Conservation (phyloP, 495 filamentous ascomycete genomes). For the Terfezia claveryi region DNA sequence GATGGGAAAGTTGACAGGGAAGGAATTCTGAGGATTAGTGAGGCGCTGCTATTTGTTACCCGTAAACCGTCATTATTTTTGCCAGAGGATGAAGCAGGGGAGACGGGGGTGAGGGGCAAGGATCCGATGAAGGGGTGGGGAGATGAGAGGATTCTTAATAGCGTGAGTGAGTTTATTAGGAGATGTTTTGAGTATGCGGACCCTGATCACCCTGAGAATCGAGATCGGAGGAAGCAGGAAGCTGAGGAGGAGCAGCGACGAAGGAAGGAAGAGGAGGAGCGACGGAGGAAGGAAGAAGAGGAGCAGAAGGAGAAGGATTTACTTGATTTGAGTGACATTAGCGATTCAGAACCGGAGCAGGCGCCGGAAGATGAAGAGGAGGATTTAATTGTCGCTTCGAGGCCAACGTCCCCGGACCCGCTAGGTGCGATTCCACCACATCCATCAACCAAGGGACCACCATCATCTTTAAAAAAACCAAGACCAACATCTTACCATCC, state of each 20-base stretch:
- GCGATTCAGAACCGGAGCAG: neutral
- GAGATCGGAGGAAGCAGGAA: conserved; percentile 21
- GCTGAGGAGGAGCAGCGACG: conserved; percentile 5
- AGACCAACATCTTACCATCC: neutral
- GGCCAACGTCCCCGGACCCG: neutral
- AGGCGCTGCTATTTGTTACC: conserved; percentile 80
- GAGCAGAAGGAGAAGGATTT: conserved; percentile 21
- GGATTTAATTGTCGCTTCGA: conserved; percentile 28
- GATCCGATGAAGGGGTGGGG: conserved; percentile 23
- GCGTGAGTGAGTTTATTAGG: conserved; percentile 84
- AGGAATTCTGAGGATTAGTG: conserved; percentile 83
- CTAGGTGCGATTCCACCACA: too few species aligned
- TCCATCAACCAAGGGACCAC: neutral
- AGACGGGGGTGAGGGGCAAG: conserved; percentile 13
- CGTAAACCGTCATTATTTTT: conserved; percentile 21
- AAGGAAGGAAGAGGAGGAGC: conserved; percentile 9
- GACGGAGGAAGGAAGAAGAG: conserved; percentile 12
- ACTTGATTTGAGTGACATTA: neutral
- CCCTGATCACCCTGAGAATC: conserved; percentile 47
- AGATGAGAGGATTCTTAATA: conserved; percentile 64
- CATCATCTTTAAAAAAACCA: conserved; percentile 17
- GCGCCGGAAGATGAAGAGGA: conserved; percentile 31
- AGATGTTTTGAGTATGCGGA: conserved; percentile 97
- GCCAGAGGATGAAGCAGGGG: neutral
- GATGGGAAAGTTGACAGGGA: conserved; percentile 92